Conservation (phyloP, 371 early-diverging fungal genomes). For the Mucor irregularis region DNA sequence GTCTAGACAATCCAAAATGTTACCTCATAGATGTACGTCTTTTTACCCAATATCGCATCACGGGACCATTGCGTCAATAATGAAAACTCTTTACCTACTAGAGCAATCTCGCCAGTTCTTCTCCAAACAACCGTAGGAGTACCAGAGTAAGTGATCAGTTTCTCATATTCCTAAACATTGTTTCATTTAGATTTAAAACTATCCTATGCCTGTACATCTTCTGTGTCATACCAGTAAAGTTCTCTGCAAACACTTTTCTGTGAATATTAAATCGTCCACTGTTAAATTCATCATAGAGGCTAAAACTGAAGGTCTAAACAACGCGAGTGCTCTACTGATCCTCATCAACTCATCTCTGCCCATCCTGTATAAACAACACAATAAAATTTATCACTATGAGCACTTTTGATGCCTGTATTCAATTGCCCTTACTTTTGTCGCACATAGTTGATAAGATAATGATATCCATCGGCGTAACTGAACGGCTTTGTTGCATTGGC, state of each 20-base stretch:
- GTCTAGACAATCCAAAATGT: neutral
- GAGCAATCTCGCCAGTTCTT: conserved; percentile 85
- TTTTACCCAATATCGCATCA: conserved; percentile 70
- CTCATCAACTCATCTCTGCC: conserved; percentile 84
- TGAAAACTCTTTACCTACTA: conserved; percentile 91
- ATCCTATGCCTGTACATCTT: too few species aligned
- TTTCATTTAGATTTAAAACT: neutral
- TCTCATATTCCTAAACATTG: conserved; percentile 74
- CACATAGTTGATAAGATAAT: conserved; percentile 75
- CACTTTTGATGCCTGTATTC: neutral
- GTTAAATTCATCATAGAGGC: conserved; percentile 90
- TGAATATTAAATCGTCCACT: conserved; percentile 88
- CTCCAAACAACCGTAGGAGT: conserved; percentile 95
- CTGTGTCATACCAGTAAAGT: conserved; percentile 9
- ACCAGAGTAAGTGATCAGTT: conserved; percentile 84
- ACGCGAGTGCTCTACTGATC: conserved; percentile 87
- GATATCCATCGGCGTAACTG: conserved; percentile 87
- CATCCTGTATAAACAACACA: conserved; percentile 62
- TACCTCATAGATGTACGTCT: conserved; percentile 79
- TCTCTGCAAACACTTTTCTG: conserved; percentile 89
- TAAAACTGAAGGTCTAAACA: conserved; percentile 90
- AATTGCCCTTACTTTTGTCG: conserved; percentile 57
- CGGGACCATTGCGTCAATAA: conserved; percentile 83
- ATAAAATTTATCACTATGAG: neutral
- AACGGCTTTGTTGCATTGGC: conserved; percentile 70